A percentile compares a stretch with the other conserved stretches of the same genome.
phyloP scores from a whole-genome alignment of 23 red algal genomes.

The Gracilaria caudata region DNA sequence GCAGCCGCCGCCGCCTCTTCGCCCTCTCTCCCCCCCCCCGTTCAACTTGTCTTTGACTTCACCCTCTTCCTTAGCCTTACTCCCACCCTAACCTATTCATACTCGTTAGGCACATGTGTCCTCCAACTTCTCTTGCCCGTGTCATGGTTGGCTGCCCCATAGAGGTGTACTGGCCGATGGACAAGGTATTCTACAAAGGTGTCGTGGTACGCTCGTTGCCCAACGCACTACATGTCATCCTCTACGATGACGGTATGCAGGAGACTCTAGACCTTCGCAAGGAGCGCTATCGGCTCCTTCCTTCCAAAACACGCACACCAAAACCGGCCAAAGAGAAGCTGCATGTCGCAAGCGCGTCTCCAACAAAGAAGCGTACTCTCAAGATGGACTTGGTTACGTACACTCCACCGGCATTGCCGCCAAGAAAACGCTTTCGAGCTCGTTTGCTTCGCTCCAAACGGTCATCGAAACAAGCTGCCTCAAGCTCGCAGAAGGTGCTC shows the following conservation, averaged over 20 bases:
- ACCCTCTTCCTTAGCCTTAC: neutral
- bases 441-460: conserved; percentile 9
- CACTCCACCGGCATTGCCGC: neutral
- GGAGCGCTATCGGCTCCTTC: conserved; percentile 11
- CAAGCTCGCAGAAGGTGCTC: neutral
- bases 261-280: conserved; percentile 21
- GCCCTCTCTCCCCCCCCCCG: too few relatives aligned
- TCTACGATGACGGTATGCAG: conserved; percentile 27
- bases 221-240: conserved; percentile 8
- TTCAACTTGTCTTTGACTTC: neutral
- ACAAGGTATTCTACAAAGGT: conserved; percentile 24
- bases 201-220: neutral
- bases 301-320: neutral
- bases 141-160: conserved; percentile 1
- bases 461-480: neutral
- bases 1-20: too few relatives aligned
- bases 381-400: neutral
- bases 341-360: neutral
- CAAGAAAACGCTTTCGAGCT: conserved; percentile 9
- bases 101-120: too few relatives aligned
- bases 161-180: conserved; percentile 31
- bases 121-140: neutral
- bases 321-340: neutral
- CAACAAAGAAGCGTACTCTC: neutral
- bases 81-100: neutral